Conservation (phyloP, 345 rosid genomes). For the Ceriops zippeliana region DNA sequence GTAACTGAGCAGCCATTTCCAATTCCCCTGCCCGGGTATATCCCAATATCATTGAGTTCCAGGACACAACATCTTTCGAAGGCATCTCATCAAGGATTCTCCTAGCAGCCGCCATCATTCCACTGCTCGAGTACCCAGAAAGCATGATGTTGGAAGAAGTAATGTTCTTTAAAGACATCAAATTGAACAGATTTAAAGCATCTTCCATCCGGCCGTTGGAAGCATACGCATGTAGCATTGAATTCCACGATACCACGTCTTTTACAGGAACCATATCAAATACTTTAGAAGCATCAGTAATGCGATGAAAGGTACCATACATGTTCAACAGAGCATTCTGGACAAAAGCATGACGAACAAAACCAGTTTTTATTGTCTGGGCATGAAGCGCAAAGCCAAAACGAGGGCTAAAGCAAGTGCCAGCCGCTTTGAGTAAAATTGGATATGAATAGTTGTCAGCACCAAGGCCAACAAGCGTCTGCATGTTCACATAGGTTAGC, state of each 20-base stretch:
- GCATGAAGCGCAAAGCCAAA: slow-evolving; percentile 15
- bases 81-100: slow-evolving; percentile 13
- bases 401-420: not conserved
- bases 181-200: slow-evolving; percentile 17
- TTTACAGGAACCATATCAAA: slow-evolving; percentile 21
- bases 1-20: slow-evolving; percentile 12
- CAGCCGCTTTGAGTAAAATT: slow-evolving; percentile 20
- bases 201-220: slow-evolving; percentile 18
- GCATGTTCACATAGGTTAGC: slow-evolving; percentile 9
- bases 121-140: slow-evolving; percentile 19
- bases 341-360: slow-evolving; percentile 12
- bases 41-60: slow-evolving; percentile 25
- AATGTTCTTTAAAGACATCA: slow-evolving; percentile 25
- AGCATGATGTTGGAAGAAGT: slow-evolving; percentile 26
- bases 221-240: slow-evolving; percentile 21
- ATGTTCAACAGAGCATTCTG: slow-evolving; percentile 19
- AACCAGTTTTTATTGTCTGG: slow-evolving; percentile 18
- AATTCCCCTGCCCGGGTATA: slow-evolving; percentile 16
- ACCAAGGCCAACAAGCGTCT: not conserved
- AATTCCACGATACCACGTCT: slow-evolving; percentile 25
- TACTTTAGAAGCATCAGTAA: slow-evolving; percentile 17
- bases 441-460: slow-evolving; percentile 17
- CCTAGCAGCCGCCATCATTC: slow-evolving; percentile 10
- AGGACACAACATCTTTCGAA: slow-evolving; percentile 20
- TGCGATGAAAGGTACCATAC: slow-evolving; percentile 4